These are phyloP conservation scores for Cichorium intybus DNA, from an alignment of 140 eudicot species.

Conservation along the genomic window DNA sequence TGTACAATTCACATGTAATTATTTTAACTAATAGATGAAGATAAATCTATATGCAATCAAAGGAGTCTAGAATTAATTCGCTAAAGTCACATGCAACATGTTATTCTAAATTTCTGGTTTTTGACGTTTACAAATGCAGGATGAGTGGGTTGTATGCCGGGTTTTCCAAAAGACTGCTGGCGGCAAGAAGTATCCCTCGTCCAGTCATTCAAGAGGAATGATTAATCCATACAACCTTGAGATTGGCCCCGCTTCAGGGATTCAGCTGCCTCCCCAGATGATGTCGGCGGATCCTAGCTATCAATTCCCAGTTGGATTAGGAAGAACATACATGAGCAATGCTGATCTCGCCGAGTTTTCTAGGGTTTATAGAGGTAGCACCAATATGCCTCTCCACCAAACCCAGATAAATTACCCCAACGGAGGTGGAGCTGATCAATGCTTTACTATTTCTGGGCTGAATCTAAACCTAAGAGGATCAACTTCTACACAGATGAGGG, in stretches of 20 bases:
- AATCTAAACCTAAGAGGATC: slow-evolving; percentile 68
- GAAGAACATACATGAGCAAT: slow-evolving; percentile 42
- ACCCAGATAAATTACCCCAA: slow-evolving; percentile 46
- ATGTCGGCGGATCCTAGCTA: slow-evolving; percentile 33
- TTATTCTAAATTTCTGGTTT: neutral
- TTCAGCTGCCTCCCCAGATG: slow-evolving; percentile 40
- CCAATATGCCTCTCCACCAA: slow-evolving; percentile 38
- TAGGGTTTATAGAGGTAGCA: slow-evolving; percentile 42
- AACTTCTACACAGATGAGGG: slow-evolving; percentile 32
- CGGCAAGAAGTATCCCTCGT: slow-evolving; percentile 66
- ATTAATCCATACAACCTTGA: slow-evolving; percentile 63
- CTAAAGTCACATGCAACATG: neutral
- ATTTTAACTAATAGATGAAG: neutral
- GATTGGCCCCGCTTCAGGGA: slow-evolving; percentile 29
- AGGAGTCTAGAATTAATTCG: neutral
- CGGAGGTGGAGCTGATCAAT: slow-evolving; percentile 28
- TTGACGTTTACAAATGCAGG: slow-evolving; percentile 37
- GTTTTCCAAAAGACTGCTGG: slow-evolving; percentile 88
- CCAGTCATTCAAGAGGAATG: slow-evolving; percentile 50
- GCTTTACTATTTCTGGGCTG: slow-evolving; percentile 71
- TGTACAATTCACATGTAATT: neutral
- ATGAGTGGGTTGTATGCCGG: slow-evolving; percentile 96
- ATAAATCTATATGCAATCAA: neutral
- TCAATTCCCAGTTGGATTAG: slow-evolving; percentile 47
- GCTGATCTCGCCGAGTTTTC: slow-evolving; percentile 45